These are phyloP conservation scores for Populus pruinosa DNA, from an alignment of 345 rosid genomes.

Conservation along the genomic window DNA sequence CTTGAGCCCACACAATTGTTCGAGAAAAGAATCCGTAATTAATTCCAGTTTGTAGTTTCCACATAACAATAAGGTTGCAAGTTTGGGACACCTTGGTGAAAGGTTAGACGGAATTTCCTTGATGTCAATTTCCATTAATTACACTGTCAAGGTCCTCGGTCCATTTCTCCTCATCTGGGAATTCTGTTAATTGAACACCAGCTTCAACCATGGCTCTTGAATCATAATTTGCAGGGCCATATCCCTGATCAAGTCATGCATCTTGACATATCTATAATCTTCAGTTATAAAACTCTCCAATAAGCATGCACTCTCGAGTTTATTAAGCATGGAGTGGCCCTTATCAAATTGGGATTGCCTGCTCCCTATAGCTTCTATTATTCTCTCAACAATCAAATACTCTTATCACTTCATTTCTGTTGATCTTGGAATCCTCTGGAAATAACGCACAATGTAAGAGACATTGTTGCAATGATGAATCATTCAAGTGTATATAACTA, in stretches of 20 bases:
- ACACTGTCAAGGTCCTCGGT: neutral
- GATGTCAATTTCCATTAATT: neutral
- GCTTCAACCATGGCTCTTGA: neutral
- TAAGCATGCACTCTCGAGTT: constrained; percentile 4
- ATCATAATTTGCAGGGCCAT: neutral
- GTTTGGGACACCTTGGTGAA: neutral
- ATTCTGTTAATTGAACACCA: neutral
- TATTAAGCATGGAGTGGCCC: constrained; percentile 15
- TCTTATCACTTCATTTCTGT: constrained; percentile 7
- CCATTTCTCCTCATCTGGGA: neutral
- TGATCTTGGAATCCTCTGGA: neutral
- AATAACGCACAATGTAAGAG: constrained; percentile 22
- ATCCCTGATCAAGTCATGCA: constrained; percentile 1
- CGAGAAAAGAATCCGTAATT: constrained; percentile 14
- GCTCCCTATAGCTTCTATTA: constrained; percentile 1
- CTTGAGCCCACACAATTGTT: neutral
- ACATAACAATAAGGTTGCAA: constrained; percentile 22
- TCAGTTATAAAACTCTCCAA: neutral
- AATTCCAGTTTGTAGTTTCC: neutral
- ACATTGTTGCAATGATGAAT: constrained; percentile 5
- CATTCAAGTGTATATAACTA: constrained; percentile 11
- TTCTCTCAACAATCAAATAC: constrained; percentile 19
- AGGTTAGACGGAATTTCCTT: neutral
- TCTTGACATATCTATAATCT: neutral
- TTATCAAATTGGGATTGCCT: neutral